A percentile compares a stretch with the other conserved stretches of the same genome.
phyloP scores from a whole-genome alignment of 352 stramenopile species.

The Plasmopara halstedii region DNA sequence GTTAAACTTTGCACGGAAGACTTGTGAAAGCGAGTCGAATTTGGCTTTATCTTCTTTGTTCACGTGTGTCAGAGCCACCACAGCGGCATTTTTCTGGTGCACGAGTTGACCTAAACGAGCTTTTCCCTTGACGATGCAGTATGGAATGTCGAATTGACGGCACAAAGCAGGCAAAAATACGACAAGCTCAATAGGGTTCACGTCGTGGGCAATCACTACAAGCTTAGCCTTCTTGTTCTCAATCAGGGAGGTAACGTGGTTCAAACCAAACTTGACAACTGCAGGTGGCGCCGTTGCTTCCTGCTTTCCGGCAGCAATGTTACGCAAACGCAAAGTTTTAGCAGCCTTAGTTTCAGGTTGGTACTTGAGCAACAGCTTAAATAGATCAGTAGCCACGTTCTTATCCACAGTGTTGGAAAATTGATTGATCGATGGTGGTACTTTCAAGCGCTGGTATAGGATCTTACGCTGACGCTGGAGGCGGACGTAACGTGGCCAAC shows the following conservation, averaged over 20 bases:
- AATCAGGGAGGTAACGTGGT: conserved; percentile 98
- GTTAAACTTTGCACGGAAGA: conserved; percentile 97
- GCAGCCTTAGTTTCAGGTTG: conserved; percentile 96
- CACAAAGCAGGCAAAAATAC: conserved; percentile 97
- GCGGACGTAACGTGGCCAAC: conserved; percentile 98
- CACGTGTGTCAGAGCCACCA: conserved; percentile 94
- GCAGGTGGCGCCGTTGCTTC: conserved; percentile 81
- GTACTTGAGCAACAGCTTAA: conserved; percentile 99
- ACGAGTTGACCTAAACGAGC: conserved; percentile 96
- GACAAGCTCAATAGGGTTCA: conserved; percentile 97
- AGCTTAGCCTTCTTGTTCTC: conserved; percentile 99
- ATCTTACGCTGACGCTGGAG: conserved; percentile 99
- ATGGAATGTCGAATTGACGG: conserved; percentile 99
- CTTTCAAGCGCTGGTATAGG: conserved; percentile 98
- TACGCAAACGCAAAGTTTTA: conserved; percentile 97
- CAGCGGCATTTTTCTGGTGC: conserved; percentile 97
- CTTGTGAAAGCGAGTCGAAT: conserved; percentile 89
- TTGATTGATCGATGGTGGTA: conserved; percentile 98
- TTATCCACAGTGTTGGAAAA: conserved; percentile 98
- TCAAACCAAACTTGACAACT: conserved; percentile 98
- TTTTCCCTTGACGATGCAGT: conserved; percentile 99
- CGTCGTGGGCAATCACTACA: conserved; percentile 98
- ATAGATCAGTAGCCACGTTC: conserved; percentile 96
- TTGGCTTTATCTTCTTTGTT: conserved; percentile 98
- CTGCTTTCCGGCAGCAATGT: conserved; percentile 92